Conservation (phyloP, 352 stramenopile genomes). For the Globisporangium cylindrosporum region DNA sequence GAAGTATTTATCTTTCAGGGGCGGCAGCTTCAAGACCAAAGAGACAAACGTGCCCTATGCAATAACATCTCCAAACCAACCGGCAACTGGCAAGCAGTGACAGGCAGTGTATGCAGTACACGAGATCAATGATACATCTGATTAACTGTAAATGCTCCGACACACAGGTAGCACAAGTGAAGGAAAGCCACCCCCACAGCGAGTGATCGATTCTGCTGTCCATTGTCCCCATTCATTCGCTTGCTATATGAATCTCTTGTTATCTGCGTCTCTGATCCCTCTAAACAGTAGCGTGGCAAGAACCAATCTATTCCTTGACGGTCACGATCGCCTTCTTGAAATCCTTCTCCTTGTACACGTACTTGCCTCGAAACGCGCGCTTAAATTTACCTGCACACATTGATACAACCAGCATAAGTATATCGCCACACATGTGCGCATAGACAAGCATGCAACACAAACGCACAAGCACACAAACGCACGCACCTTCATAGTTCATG, state of each 20-base stretch:
- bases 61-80: background rate
- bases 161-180: background rate
- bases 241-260: background rate
- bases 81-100: background rate
- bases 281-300: constrained; percentile 2
- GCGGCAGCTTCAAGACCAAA: too few relatives aligned
- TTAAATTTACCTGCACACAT: constrained; percentile 84
- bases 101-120: background rate
- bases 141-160: constrained; percentile 1
- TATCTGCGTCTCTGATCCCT: constrained; percentile 8
- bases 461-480: constrained; percentile 20
- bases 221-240: background rate
- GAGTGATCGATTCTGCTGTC: background rate
- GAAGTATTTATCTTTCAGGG: too few relatives aligned
- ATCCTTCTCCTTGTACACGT: constrained; percentile 92
- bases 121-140: constrained; percentile 6
- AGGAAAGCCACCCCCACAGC: background rate
- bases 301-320: constrained; percentile 58
- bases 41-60: too few relatives aligned
- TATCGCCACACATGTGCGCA: background rate
- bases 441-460: background rate
- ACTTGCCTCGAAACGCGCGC: constrained; percentile 75
- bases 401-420: background rate
- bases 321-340: constrained; percentile 93
- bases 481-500: constrained; percentile 94